Evolutionary conservation across 148 eudicot genomes (phyloP).

Genomic region (Arbutus unedo): DNA sequence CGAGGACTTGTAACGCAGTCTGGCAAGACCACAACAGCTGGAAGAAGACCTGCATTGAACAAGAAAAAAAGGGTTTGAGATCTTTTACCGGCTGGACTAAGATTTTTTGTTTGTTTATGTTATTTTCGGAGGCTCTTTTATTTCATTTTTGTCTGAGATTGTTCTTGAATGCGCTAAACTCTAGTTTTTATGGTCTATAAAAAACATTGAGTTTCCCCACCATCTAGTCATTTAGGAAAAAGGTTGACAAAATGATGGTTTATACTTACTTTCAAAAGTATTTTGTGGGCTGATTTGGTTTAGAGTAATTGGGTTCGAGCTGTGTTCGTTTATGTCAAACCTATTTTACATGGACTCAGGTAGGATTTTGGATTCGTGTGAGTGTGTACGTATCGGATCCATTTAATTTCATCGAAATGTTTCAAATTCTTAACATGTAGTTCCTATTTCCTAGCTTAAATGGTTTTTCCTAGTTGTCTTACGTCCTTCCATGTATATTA

Average conservation of each 20-base stretch:
- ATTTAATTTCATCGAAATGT: too few species aligned
- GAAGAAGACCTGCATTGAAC: constrained; percentile 29
- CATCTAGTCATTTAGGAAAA: neutral
- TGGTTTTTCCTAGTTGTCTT: too few species aligned
- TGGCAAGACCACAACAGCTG: constrained; percentile 32
- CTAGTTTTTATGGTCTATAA: neutral
- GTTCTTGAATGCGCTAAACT: neutral
- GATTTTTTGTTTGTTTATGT: neutral
- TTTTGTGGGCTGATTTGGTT: constrained; percentile 2
- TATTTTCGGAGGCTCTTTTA: neutral
- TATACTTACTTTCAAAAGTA: neutral
- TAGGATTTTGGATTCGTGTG: too few species aligned
- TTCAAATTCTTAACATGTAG: too few species aligned
- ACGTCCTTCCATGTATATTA: too few species aligned
- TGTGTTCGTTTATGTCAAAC: neutral
- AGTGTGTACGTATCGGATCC: too few species aligned
- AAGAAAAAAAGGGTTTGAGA: constrained; percentile 72
- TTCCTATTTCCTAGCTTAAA: too few species aligned
- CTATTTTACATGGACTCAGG: too few species aligned
- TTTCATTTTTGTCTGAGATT: constrained; percentile 2
- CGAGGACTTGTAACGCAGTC: constrained; percentile 57
- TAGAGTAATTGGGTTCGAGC: neutral
- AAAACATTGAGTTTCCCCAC: neutral
- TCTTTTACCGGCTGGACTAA: neutral
- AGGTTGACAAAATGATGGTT: neutral